phyloP scores from a whole-genome alignment of 2,329 filamentous ascomycete species.

The Byssothecium circinans region DNA sequence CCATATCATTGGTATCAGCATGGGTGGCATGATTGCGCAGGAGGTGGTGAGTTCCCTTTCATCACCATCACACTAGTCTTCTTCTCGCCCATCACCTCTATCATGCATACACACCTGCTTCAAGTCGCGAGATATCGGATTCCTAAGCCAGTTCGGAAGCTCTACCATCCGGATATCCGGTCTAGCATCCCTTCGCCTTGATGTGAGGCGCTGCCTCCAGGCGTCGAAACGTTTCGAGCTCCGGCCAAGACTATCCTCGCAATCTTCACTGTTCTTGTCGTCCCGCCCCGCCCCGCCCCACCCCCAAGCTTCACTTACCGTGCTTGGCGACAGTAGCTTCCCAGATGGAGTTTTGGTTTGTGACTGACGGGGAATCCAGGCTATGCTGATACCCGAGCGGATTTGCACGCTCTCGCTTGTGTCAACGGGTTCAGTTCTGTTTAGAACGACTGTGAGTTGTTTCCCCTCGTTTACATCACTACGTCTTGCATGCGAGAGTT shows the following conservation, averaged over 20 bases:
- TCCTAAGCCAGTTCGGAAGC: constrained; percentile 25
- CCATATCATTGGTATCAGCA: constrained; percentile 76
- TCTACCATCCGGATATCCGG: constrained; percentile 34
- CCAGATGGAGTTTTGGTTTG: not conserved
- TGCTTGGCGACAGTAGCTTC: no score
- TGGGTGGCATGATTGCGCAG: constrained; percentile 92
- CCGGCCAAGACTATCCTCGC: constrained; percentile 23
- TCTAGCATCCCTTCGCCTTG: constrained; percentile 10
- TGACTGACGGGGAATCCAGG: constrained; percentile 24
- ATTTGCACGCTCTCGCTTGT: constrained; percentile 55
- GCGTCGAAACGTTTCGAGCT: constrained; percentile 19
- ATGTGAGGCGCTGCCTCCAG: constrained; percentile 10
- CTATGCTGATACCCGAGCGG: constrained; percentile 49
- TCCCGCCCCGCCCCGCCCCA: not conserved
- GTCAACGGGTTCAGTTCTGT: constrained; percentile 52
- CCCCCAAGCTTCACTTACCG: not conserved
- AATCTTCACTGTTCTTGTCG: constrained; percentile 1
- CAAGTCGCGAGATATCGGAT: no score
- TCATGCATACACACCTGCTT: not conserved
- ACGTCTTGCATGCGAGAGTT: not conserved
- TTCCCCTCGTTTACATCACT: not conserved
- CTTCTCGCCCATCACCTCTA: not conserved
- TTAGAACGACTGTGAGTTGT: constrained; percentile 47
- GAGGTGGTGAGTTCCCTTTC: constrained; percentile 60
- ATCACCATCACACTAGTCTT: constrained; percentile 16